Evolutionary conservation across 495 filamentous ascomycete genomes (phyloP).

Genomic region (Lentithecium fluviatile): DNA sequence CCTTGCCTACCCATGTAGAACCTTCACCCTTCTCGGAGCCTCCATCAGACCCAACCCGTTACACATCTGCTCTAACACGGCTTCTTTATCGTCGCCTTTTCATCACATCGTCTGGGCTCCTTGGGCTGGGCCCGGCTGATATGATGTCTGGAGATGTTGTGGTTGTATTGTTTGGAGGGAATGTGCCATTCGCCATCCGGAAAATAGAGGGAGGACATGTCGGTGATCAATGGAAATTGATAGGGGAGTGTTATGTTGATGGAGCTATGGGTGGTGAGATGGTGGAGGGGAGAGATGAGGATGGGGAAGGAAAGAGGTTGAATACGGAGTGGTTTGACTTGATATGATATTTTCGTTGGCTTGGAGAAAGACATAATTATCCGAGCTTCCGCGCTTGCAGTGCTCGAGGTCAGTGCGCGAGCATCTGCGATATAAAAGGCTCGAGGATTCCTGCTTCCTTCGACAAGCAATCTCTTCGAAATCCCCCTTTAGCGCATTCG

Average conservation of each 20-base stretch:
- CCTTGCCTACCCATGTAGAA: not conserved
- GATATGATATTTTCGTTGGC: not conserved
- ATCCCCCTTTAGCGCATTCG: too few species aligned
- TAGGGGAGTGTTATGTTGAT: slow-evolving; percentile 17
- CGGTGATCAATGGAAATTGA: not conserved
- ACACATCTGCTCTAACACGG: not conserved
- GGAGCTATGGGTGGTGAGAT: not conserved
- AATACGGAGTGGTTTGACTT: slow-evolving; percentile 11
- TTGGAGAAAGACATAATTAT: too few species aligned
- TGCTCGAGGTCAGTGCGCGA: too few species aligned
- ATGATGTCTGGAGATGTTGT: slow-evolving; percentile 14
- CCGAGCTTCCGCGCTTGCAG: too few species aligned
- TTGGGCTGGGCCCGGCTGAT: slow-evolving; percentile 11
- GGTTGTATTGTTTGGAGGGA: slow-evolving; percentile 6
- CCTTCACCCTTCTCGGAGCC: not conserved
- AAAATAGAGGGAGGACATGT: too few species aligned
- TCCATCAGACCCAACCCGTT: slow-evolving; percentile 2
- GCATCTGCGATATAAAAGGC: too few species aligned
- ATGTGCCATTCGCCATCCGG: slow-evolving; percentile 4
- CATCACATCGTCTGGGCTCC: not conserved
- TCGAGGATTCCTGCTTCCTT: too few species aligned
- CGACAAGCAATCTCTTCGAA: too few species aligned
- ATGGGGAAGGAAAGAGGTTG: not conserved
- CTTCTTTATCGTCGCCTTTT: slow-evolving; percentile 6
- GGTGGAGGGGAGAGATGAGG: slow-evolving; percentile 3